Base-by-base conservation (phyloP, 1,284 basidiomycete genomes). In the Ceratobasidium sp. region DNA sequence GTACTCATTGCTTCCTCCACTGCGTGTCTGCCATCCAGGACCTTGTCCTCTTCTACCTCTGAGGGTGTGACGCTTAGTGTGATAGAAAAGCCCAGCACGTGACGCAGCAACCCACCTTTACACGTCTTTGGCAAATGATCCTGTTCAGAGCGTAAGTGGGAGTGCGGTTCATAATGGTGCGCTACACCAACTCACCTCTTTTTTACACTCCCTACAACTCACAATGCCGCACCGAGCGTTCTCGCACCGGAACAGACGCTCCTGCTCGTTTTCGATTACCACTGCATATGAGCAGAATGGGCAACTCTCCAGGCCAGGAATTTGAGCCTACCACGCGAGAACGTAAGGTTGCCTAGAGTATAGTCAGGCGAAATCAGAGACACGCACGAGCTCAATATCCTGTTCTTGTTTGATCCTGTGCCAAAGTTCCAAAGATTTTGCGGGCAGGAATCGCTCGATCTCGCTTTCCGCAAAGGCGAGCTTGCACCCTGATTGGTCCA, bases 1-100 rank as follows among this genome's bases (percentile, higher is more conserved):
- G 61, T 78, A 91, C 92, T 92, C 94, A 96, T 95, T 3, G 94
- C 94, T 80, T 96, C 94, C 79, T 96, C 94, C 46, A 96, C 85
- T 0, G 86, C 81, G 82, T 96, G 94, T 63, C 89, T 86, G 11
- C 86, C 89, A 81, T 93, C 87, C 8, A 95, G 81, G 73, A 88
- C 87, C 75, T 86, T 88, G 79, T 95, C 92, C 7, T 89, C 86
- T 75, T 90, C 90, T 75, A 87, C 84, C 81, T 94, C 91, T 92
- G 77, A 41, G 14, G 11, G 34, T 34, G 51, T 19, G 39, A 58
- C 13, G 34, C 73, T 31, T 74, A 43, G 8, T 19, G 68, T 34
- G 51, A 14, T 3, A 41, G 27, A 58, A 37, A 27, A 8, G 61
- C 3, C 11, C 24, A 22, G 22, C 3, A n/a, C n/a, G 74, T 37